Evolutionary conservation across 2,329 filamentous ascomycete species (phyloP).

Genomic region (Lasiodiplodia sp.): DNA sequence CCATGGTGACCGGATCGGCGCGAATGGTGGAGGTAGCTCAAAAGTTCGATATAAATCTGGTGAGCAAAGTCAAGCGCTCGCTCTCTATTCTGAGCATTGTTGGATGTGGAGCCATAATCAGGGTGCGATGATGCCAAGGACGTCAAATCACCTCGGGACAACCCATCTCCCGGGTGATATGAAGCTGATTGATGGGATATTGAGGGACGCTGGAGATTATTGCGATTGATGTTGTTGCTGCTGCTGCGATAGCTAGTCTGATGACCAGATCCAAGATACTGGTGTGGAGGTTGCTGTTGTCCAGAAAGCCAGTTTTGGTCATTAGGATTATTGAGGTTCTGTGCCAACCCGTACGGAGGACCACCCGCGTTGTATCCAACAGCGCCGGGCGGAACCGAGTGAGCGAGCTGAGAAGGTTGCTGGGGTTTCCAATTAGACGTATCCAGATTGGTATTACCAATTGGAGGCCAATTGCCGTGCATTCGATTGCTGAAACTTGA

Average conservation of each 20-base stretch:
- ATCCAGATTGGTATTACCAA: constrained; percentile 33
- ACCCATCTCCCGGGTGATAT: constrained; percentile 7
- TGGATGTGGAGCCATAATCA: constrained; percentile 52
- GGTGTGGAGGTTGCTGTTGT: constrained; percentile 21
- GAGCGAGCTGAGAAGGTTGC: constrained; percentile 12
- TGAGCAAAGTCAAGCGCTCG: constrained; percentile 55
- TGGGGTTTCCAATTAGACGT: constrained; percentile 14
- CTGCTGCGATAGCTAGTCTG: constrained; percentile 5
- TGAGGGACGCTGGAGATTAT: constrained; percentile 26
- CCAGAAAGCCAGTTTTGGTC: constrained; percentile 23
- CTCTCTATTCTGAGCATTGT: constrained; percentile 53
- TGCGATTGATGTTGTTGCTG: background rate
- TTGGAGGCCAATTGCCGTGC: constrained; percentile 35
- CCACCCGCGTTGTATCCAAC: constrained; percentile 20
- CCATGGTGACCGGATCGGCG: constrained; percentile 39
- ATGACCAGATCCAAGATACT: constrained; percentile 14
- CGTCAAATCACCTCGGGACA: constrained; percentile 10
- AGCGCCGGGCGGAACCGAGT: constrained; percentile 8
- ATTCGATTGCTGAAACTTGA: constrained; percentile 36
- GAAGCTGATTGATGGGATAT: constrained; percentile 17
- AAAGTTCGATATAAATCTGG: constrained; percentile 57
- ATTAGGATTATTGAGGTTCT: constrained; percentile 14
- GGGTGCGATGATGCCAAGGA: constrained; percentile 32
- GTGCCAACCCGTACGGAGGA: constrained; percentile 5
- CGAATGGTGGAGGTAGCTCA: constrained; percentile 57